These are phyloP conservation scores for Saccharomycopsis olivae DNA, from an alignment of 805 yeast species.

Conservation along the genomic window DNA sequence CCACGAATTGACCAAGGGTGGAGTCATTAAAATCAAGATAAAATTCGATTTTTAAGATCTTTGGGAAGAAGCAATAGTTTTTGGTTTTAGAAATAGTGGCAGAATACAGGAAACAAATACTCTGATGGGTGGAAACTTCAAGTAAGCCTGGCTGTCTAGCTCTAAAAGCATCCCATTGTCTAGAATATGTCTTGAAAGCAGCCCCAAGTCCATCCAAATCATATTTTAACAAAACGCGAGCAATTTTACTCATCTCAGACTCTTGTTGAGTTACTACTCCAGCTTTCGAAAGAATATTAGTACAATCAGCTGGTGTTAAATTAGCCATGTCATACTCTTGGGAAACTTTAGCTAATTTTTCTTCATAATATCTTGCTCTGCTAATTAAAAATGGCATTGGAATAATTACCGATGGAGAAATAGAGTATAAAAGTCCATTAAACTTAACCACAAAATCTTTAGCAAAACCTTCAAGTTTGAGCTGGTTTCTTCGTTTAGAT, in stretches of 20 bases:
- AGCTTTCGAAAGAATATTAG: no score
- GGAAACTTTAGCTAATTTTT: neutral
- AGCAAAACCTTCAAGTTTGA: neutral
- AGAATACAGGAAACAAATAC: constrained; percentile 66
- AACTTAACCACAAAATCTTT: constrained; percentile 18
- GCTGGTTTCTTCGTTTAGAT: neutral
- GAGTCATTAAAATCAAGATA: constrained; percentile 80
- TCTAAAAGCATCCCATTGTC: constrained; percentile 63
- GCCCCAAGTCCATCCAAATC: constrained; percentile 23
- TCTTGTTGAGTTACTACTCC: neutral
- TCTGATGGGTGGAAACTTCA: constrained; percentile 69
- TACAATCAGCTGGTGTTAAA: neutral
- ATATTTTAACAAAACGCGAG: constrained; percentile 3
- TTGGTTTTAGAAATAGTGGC: constrained; percentile 75
- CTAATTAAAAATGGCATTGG: constrained; percentile 54
- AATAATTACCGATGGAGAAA: constrained; percentile 78
- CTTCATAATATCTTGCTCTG: constrained; percentile 37
- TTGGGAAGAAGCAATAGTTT: constrained; percentile 91
- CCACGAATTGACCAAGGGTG: constrained; percentile 81
- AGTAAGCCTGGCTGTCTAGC: constrained; percentile 43
- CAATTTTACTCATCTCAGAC: neutral
- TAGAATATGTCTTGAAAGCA: constrained; percentile 25
- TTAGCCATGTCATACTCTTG: neutral
- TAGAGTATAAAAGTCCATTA: constrained; percentile 49
- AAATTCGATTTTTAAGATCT: constrained; percentile 68